Conservation (phyloP, 495 filamentous ascomycete species). For the Aspergillus olivimuriae region DNA sequence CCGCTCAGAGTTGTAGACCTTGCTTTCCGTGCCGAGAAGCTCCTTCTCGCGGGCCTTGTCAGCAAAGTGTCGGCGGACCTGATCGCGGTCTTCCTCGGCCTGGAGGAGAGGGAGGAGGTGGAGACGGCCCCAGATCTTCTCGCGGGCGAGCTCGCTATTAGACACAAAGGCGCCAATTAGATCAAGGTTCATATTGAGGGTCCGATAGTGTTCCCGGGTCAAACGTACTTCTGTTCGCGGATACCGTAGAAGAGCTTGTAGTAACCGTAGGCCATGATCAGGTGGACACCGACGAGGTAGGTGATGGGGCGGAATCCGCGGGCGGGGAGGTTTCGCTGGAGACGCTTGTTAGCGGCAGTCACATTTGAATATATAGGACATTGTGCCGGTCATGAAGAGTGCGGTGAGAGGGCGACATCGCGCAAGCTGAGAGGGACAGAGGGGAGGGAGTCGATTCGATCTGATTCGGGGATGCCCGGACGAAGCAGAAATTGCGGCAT, state of each 20-base stretch:
- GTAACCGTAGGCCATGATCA: conserved; percentile 81
- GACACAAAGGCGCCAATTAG: neutral
- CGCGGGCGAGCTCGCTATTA: conserved; percentile 82
- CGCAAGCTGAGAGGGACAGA: neutral
- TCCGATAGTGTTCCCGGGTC: conserved; percentile 1
- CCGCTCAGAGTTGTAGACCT: conserved; percentile 84
- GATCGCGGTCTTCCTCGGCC: conserved; percentile 93
- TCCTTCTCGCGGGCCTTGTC: conserved; percentile 86
- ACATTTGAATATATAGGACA: too few relatives aligned
- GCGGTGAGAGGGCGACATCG: neutral
- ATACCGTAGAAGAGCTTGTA: conserved; percentile 73
- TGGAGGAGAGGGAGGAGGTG: conserved; percentile 88
- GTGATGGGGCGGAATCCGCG: conserved; percentile 79
- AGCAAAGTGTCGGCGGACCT: conserved; percentile 76
- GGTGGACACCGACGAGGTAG: conserved; percentile 67
- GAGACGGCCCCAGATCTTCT: conserved; percentile 96
- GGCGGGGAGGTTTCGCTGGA: conserved; percentile 82
- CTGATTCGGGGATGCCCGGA: neutral
- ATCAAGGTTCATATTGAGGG: too few relatives aligned
- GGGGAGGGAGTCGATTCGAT: neutral
- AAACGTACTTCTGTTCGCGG: conserved; percentile 77
- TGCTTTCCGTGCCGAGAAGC: conserved; percentile 70
- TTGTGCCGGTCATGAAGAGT: too few relatives aligned
- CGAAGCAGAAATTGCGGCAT: conserved; percentile 1
- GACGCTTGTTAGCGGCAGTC: neutral